A percentile compares a stretch with the other conserved stretches of the same genome.
Conservation (phyloP, 2,329 filamentous ascomycete genomes). For the Aspergillus quadrilineatus region DNA sequence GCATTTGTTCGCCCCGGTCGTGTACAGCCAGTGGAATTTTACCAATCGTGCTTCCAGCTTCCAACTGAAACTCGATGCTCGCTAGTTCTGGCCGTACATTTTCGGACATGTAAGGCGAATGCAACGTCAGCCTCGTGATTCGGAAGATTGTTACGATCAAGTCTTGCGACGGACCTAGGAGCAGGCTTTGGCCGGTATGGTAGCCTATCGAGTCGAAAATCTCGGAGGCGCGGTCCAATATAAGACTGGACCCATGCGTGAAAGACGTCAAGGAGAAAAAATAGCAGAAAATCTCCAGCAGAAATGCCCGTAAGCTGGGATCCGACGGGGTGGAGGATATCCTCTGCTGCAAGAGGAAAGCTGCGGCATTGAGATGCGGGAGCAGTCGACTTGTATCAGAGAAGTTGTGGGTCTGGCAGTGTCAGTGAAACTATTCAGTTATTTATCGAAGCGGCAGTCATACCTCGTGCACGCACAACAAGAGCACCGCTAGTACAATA, state of each 20-base stretch:
- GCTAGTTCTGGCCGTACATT: not conserved
- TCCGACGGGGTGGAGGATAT: not conserved
- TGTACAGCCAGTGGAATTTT: not conserved
- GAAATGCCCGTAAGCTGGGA: not conserved
- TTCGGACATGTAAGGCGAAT: not conserved
- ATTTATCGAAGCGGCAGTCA: not conserved
- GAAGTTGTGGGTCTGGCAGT: not conserved
- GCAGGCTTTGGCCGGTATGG: not conserved
- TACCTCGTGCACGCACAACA: constrained; percentile 1
- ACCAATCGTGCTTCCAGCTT: not conserved
- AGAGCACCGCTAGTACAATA: not conserved
- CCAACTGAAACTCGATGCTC: not conserved
- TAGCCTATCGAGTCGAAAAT: not conserved
- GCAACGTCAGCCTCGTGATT: not conserved
- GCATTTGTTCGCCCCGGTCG: not conserved
- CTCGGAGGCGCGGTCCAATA: not conserved
- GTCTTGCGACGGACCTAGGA: not conserved
- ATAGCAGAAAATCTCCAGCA: not conserved
- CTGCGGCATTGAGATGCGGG: not conserved
- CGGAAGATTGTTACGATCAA: not conserved
- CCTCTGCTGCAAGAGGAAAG: not conserved
- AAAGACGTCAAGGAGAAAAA: not conserved
- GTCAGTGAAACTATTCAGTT: not conserved
- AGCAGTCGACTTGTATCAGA: not conserved
- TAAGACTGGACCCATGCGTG: not conserved